Evolutionary conservation across 2,329 filamentous ascomycete species (phyloP).

Genomic region (Cytospora piceae): DNA sequence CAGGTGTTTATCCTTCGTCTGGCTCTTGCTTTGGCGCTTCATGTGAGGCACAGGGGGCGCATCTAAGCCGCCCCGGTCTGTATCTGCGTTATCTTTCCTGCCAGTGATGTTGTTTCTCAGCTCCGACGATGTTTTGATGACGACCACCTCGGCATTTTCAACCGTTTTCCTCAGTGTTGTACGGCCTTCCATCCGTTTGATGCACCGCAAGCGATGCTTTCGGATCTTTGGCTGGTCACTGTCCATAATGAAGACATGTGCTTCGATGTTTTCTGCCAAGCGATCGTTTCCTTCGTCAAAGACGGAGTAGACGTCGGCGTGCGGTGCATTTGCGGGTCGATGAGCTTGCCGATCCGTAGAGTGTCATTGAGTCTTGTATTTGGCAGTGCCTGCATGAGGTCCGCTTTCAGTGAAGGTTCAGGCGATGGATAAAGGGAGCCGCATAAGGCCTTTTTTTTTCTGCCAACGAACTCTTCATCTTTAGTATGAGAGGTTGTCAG

Average conservation of each 20-base stretch:
- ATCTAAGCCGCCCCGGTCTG: background rate
- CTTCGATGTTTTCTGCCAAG: constrained; percentile 1
- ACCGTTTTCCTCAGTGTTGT: background rate
- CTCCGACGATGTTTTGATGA: background rate
- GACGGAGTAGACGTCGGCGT: constrained; percentile 8
- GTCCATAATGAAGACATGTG: constrained; percentile 9
- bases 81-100: background rate
- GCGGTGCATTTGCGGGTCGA: background rate
- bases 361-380: background rate
- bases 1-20: background rate
- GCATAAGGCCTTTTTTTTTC: background rate
- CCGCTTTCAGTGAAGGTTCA: background rate
- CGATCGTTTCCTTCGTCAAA: background rate
- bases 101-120: background rate
- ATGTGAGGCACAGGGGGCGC: background rate
- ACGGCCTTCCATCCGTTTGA: constrained; percentile 9
- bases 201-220: constrained; percentile 12
- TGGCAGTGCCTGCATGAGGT: background rate
- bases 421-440: background rate
- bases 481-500: background rate
- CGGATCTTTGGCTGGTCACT: background rate
- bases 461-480: background rate
- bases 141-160: background rate
- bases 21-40: too few relatives aligned
- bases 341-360: background rate